These are phyloP conservation scores for Gracilaria vermiculophylla DNA, from an alignment of 23 red algal species.

Conservation along the genomic window DNA sequence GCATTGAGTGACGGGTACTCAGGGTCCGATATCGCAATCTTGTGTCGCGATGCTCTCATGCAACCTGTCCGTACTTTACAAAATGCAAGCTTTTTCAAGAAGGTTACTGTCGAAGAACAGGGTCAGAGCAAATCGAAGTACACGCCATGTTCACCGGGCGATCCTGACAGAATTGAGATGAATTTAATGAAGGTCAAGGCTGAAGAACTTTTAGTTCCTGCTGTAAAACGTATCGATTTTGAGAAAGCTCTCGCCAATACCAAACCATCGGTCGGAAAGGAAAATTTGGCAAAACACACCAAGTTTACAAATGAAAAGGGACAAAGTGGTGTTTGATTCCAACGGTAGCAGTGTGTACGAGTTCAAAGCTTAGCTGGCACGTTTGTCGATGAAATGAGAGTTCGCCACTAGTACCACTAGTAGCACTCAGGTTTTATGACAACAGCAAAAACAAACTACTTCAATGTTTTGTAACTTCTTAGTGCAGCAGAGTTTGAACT, in stretches of 20 bases:
- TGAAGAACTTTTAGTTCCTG: slow-evolving; percentile 80
- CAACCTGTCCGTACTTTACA: slow-evolving; percentile 93
- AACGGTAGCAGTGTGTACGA: not conserved
- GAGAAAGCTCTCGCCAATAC: slow-evolving; percentile 79
- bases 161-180: slow-evolving; percentile 74
- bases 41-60: slow-evolving; percentile 98
- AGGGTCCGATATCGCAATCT: slow-evolving; percentile 90
- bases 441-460: not conserved
- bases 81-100: slow-evolving; percentile 85
- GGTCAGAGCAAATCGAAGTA: slow-evolving; percentile 30
- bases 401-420: not conserved
- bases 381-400: not conserved
- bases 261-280: slow-evolving; percentile 81
- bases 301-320: slow-evolving; percentile 92
- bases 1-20: slow-evolving; percentile 79
- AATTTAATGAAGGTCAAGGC: slow-evolving; percentile 74
- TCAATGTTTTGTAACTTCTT: not conserved
- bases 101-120: slow-evolving; percentile 42
- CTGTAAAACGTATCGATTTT: slow-evolving; percentile 80
- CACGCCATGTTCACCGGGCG: slow-evolving; percentile 93
- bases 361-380: not conserved
- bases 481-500: not conserved
- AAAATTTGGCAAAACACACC: slow-evolving; percentile 69
- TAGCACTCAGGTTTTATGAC: not conserved
- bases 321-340: slow-evolving; percentile 69